Percentiles rank a stretch among this genome's conserved stretches.
Evolutionary conservation across 768 basidiomycete genomes (phyloP).

Genomic region (Suillus subaureus): DNA sequence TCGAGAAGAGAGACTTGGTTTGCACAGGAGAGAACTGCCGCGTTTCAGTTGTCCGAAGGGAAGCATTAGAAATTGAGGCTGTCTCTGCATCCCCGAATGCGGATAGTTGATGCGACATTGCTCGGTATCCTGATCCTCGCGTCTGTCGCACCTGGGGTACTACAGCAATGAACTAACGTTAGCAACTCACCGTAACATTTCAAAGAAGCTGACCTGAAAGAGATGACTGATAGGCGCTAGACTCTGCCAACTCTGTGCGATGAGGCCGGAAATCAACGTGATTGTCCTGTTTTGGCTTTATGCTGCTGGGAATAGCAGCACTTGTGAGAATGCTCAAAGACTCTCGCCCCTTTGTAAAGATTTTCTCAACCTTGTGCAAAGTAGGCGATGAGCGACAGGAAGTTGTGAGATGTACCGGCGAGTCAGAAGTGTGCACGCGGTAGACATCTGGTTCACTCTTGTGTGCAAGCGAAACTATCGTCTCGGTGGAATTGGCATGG

Average conservation of each 20-base stretch:
- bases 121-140: slow-evolving; percentile 7
- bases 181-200: slow-evolving; percentile 5
- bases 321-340: slow-evolving; percentile 32
- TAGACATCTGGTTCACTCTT: background rate
- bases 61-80: slow-evolving; percentile 23
- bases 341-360: slow-evolving; percentile 33
- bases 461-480: background rate
- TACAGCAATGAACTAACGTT: slow-evolving; percentile 12
- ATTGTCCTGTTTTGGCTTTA: slow-evolving; percentile 15
- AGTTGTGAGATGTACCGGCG: background rate
- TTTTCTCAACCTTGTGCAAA: slow-evolving; percentile 36
- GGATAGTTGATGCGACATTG: slow-evolving; percentile 16
- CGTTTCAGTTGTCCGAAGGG: slow-evolving; percentile 9
- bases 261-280: slow-evolving; percentile 19
- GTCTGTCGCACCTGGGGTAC: slow-evolving; percentile 21
- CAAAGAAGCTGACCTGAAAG: slow-evolving; percentile 25
- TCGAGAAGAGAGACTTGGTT: slow-evolving; percentile 14
- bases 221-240: slow-evolving; percentile 16
- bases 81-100: slow-evolving; percentile 24
- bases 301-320: slow-evolving; percentile 10
- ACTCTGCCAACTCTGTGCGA: slow-evolving; percentile 18
- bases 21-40: slow-evolving; percentile 22
- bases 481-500: background rate
- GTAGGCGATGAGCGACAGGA: slow-evolving; percentile 27
- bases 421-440: too few species aligned